Percentiles rank a stretch among this genome's conserved stretches.
Evolutionary conservation across 306 rosid species (phyloP).

Genomic region (Vachellia collinsii): DNA sequence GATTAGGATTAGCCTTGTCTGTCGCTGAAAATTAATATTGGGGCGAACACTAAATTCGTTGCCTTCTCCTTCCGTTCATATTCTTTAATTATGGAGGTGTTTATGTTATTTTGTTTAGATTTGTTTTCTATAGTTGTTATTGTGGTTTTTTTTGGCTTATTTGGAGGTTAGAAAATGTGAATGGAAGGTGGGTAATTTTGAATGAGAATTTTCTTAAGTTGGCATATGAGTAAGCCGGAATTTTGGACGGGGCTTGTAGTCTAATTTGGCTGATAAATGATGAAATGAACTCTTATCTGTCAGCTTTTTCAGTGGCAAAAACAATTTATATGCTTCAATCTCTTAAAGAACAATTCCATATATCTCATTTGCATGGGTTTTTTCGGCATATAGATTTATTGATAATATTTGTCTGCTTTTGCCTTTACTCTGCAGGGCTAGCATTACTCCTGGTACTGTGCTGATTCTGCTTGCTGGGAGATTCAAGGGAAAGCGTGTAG

Average conservation of each 20-base stretch:
- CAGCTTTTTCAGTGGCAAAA: background rate
- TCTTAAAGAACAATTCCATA: background rate
- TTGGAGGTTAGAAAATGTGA: background rate
- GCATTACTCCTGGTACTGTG: slow-evolving; percentile 70
- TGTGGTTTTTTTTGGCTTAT: background rate
- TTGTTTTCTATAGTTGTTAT: background rate
- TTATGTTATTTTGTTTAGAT: background rate
- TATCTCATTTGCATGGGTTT: background rate
- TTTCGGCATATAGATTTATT: background rate
- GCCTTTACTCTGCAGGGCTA: slow-evolving; percentile 51
- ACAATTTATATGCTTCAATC: too few species aligned
- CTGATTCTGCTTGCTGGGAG: slow-evolving; percentile 73
- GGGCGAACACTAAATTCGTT: background rate
- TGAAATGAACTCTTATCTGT: background rate
- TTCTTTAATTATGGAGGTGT: background rate
- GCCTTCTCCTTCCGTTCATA: background rate
- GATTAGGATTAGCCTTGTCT: background rate
- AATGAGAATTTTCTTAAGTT: background rate
- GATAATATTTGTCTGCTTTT: background rate
- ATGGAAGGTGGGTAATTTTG: background rate
- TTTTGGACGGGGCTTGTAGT: background rate
- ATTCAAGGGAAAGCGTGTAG: slow-evolving; percentile 76
- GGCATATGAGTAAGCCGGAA: background rate
- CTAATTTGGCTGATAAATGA: background rate
- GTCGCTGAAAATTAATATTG: background rate